phyloP scores from a whole-genome alignment of 257 asterid genomes.

The Gynochthodes officinalis region DNA sequence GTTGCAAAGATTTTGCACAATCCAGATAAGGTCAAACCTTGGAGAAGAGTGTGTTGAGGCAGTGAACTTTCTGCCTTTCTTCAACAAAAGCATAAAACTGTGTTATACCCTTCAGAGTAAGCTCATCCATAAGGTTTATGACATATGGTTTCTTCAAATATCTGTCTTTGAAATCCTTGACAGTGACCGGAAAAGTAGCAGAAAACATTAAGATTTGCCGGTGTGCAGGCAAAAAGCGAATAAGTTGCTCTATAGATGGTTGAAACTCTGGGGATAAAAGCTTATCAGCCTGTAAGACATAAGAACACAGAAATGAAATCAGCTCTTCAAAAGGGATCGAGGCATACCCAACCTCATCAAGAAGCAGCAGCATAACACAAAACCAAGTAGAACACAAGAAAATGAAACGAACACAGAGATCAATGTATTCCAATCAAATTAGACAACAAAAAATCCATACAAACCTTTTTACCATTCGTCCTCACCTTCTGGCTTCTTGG shows the following conservation, averaged over 20 bases:
- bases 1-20: not conserved
- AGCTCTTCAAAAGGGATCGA: not conserved
- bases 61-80: constrained; percentile 90
- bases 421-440: not conserved
- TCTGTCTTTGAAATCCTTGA: constrained; percentile 79
- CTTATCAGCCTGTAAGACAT: constrained; percentile 75
- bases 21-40: constrained; percentile 39
- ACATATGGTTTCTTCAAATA: constrained; percentile 66
- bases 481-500: not conserved
- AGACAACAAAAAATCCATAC: not conserved
- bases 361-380: not conserved
- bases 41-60: constrained; percentile 83
- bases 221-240: constrained; percentile 58
- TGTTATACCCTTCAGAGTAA: constrained; percentile 87
- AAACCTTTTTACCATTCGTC: no score
- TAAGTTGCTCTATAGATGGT: constrained; percentile 78
- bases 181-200: constrained; percentile 87
- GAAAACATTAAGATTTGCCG: constrained; percentile 93
- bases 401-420: not conserved
- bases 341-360: no score
- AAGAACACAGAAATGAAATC: no score
- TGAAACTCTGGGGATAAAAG: constrained; percentile 91
- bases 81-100: constrained; percentile 89
- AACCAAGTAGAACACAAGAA: not conserved
- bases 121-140: constrained; percentile 93